Percentiles rank a stretch among this genome's conserved stretches.
phyloP scores from a whole-genome alignment of 257 asterid genomes.

The Rubia yunnanensis region DNA sequence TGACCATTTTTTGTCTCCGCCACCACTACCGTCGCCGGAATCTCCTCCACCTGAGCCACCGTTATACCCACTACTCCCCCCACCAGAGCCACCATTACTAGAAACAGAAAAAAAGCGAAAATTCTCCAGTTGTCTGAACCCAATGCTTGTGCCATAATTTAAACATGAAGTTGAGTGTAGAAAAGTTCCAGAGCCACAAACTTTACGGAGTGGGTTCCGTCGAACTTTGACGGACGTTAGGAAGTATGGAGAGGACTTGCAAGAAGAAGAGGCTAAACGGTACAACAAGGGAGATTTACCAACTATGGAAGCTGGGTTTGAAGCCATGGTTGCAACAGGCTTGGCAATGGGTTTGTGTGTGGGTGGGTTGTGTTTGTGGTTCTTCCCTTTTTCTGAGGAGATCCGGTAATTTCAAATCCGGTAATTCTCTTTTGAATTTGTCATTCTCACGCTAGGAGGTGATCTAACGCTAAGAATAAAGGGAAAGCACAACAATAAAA shows the following conservation, averaged over 20 bases:
- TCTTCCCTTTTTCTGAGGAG: too few relatives aligned
- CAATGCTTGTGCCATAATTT: conserved; percentile 18
- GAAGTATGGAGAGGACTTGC: conserved; percentile 19
- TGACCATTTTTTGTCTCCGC: conserved; percentile 42
- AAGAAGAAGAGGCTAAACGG: conserved; percentile 16
- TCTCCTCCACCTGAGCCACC: conserved; percentile 49
- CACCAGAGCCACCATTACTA: conserved; percentile 39
- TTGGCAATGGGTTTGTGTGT: neutral
- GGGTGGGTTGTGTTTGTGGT: too few relatives aligned
- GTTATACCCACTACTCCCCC: conserved; percentile 39
- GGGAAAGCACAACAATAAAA: too few relatives aligned
- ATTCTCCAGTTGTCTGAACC: conserved; percentile 17
- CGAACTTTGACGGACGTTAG: conserved; percentile 20
- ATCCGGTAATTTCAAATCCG: too few relatives aligned
- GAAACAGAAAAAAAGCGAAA: conserved; percentile 39
- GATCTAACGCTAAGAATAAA: too few relatives aligned
- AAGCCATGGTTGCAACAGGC: conserved; percentile 23
- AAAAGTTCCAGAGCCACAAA: conserved; percentile 14
- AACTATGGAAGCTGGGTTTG: conserved; percentile 23
- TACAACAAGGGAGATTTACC: conserved; percentile 19
- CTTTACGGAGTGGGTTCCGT: conserved; percentile 12
- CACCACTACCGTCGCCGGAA: conserved; percentile 38
- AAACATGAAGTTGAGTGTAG: conserved; percentile 18
- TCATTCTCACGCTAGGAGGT: too few relatives aligned
- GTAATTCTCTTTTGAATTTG: too few relatives aligned